phyloP scores from a whole-genome alignment of 2,329 filamentous ascomycete species.

The Aureobasidium vineae region DNA sequence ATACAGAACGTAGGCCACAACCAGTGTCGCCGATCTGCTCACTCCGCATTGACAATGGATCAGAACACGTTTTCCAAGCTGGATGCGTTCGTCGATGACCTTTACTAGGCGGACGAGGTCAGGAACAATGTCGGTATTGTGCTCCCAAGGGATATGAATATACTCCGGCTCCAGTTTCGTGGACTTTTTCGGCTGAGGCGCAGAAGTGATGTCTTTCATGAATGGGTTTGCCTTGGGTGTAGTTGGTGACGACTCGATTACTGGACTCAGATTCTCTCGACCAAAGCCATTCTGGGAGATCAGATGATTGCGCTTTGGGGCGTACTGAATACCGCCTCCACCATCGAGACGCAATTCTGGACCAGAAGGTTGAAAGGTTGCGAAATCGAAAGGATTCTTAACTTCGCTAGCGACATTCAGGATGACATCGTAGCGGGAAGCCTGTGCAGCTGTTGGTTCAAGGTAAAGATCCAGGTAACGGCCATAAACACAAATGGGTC shows the following conservation, averaged over 20 bases:
- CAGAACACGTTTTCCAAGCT: conserved; percentile 72
- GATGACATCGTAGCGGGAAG: conserved; percentile 74
- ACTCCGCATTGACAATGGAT: conserved; percentile 86
- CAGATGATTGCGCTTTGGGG: conserved; percentile 32
- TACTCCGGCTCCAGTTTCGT: conserved; percentile 68
- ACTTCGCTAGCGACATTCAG: conserved; percentile 85
- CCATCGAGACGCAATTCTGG: conserved; percentile 38
- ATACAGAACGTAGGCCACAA: conserved; percentile 82
- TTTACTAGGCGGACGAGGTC: conserved; percentile 75
- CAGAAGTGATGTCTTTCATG: conserved; percentile 32
- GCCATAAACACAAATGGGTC: conserved; percentile 77
- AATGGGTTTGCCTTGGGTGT: conserved; percentile 58
- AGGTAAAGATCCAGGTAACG: conserved; percentile 75
- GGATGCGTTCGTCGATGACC: conserved; percentile 69
- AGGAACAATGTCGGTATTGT: conserved; percentile 80
- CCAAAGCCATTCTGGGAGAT: neutral
- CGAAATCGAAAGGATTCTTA: conserved; percentile 64
- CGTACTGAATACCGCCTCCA: conserved; percentile 39
- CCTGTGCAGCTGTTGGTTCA: conserved; percentile 75
- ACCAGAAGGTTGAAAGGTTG: conserved; percentile 31
- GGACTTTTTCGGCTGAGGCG: conserved; percentile 34
- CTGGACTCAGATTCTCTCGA: conserved; percentile 21
- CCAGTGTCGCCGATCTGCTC: conserved; percentile 78
- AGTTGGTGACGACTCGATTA: conserved; percentile 40
- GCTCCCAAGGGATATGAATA: conserved; percentile 83